These are phyloP conservation scores for Thelonectria olida DNA, from an alignment of 2,329 filamentous ascomycete genomes.

Conservation along the genomic window DNA sequence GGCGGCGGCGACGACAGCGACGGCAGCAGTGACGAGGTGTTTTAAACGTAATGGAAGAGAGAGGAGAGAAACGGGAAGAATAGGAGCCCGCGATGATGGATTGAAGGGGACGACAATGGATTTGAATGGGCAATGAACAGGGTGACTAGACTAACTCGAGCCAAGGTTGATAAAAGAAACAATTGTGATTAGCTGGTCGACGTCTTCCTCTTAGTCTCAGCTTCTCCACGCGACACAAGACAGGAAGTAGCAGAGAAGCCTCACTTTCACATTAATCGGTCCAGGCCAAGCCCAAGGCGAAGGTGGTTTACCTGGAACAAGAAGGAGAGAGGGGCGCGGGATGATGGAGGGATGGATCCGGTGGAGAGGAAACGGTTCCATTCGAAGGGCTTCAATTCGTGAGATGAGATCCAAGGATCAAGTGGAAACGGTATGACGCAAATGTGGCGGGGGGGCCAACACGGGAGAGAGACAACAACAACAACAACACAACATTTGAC, in stretches of 20 bases:
- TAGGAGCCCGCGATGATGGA: neutral
- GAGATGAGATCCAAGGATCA: neutral
- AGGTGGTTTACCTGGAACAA: too few relatives aligned
- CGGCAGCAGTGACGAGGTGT: neutral
- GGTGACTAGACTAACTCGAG: slow-evolving; percentile 5
- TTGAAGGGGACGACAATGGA: neutral
- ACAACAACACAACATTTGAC: too few relatives aligned
- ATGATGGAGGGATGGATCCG: neutral
- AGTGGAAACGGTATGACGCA: slow-evolving; percentile 21
- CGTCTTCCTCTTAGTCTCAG: neutral
- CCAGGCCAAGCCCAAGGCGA: neutral
- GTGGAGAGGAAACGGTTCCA: neutral
- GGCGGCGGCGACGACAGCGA: neutral
- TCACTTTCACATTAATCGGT: neutral
- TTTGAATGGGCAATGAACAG: neutral
- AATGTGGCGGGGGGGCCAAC: slow-evolving; percentile 6
- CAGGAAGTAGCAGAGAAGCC: neutral
- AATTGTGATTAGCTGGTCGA: neutral
- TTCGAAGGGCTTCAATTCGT: slow-evolving; percentile 1
- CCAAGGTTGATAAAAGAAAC: neutral
- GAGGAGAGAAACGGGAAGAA: neutral
- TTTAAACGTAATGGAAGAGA: neutral
- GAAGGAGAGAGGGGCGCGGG: neutral
- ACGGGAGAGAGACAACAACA: neutral
- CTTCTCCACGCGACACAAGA: neutral